A percentile compares a stretch with the other conserved stretches of the same genome.
phyloP scores from a whole-genome alignment of 225 moss, liverwort and hornwort genomes.

The Bryoerythrophyllum caledonicum region DNA sequence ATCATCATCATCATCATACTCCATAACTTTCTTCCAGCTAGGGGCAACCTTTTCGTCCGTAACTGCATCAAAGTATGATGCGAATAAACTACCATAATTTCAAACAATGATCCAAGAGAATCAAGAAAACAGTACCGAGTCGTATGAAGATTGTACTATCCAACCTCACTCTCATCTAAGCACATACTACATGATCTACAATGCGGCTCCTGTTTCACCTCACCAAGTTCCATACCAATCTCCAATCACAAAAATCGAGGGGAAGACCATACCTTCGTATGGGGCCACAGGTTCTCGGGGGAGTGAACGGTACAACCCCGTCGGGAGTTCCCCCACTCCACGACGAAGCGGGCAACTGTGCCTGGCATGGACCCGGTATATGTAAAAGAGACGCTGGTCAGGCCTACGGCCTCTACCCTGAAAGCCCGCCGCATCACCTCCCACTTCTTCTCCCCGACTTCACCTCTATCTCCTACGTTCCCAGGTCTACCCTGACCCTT shows the following conservation, averaged over 20 bases:
- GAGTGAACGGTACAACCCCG: slow-evolving; percentile 92
- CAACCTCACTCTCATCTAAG: slow-evolving; percentile 35
- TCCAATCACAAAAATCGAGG: slow-evolving; percentile 38
- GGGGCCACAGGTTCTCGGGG: slow-evolving; percentile 98
- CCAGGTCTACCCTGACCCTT: slow-evolving; percentile 49
- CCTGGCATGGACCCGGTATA: slow-evolving; percentile 75
- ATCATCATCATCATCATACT: slow-evolving; percentile 57
- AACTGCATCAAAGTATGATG: slow-evolving; percentile 68
- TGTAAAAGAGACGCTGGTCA: slow-evolving; percentile 82
- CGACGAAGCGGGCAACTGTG: slow-evolving; percentile 81
- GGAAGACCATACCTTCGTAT: slow-evolving; percentile 70
- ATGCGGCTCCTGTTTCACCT: slow-evolving; percentile 31
- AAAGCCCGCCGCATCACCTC: slow-evolving; percentile 89
- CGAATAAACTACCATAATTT: slow-evolving; percentile 58
- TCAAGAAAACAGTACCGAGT: slow-evolving; percentile 37
- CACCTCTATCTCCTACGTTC: slow-evolving; percentile 56
- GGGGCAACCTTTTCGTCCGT: slow-evolving; percentile 44
- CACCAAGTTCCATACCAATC: slow-evolving; percentile 37
- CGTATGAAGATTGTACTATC: slow-evolving; percentile 35
- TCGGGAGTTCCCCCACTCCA: slow-evolving; percentile 85
- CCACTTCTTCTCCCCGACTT: slow-evolving; percentile 94
- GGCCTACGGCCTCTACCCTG: slow-evolving; percentile 91
- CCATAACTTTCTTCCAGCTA: slow-evolving; percentile 52
- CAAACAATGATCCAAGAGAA: slow-evolving; percentile 42
- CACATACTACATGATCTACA: slow-evolving; percentile 32